Conservation (phyloP, 2,329 filamentous ascomycete species). For the Ophiognomonia clavigignenti-juglandacearum region DNA sequence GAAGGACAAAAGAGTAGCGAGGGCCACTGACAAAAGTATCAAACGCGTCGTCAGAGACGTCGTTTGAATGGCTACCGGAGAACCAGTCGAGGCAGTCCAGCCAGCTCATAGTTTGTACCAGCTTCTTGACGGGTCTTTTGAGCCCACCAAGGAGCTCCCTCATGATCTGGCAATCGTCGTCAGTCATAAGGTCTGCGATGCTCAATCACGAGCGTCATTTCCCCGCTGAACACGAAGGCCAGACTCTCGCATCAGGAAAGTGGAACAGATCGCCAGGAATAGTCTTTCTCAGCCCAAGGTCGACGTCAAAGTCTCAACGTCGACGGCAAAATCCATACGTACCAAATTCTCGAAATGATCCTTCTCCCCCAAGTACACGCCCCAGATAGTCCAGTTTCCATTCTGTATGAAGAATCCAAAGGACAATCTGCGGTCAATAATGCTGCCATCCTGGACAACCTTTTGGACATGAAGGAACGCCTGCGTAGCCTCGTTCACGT, state of each 20-base stretch:
- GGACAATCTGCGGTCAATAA: slow-evolving; percentile 6
- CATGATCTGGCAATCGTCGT: too few relatives aligned
- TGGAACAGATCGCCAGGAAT: background rate
- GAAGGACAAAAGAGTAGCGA: background rate
- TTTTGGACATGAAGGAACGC: slow-evolving; percentile 2
- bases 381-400: slow-evolving; percentile 7
- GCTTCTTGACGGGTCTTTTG: slow-evolving; percentile 7
- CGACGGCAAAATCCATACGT: too few relatives aligned
- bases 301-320: background rate
- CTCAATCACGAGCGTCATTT: background rate
- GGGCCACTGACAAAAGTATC: background rate
- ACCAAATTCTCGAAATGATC: background rate
- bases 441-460: background rate
- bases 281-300: background rate
- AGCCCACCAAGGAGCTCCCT: slow-evolving; percentile 1
- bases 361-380: background rate
- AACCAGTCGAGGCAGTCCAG: slow-evolving; percentile 6
- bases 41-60: slow-evolving; percentile 6
- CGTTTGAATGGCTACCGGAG: slow-evolving; percentile 3
- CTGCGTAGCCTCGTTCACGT: background rate
- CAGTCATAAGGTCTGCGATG: background rate
- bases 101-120: slow-evolving; percentile 6
- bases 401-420: slow-evolving; percentile 6
- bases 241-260: too few relatives aligned
- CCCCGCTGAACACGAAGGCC: background rate